Conservation (phyloP, 2,329 filamentous ascomycete species). For the Cladophialophora bantiana region DNA sequence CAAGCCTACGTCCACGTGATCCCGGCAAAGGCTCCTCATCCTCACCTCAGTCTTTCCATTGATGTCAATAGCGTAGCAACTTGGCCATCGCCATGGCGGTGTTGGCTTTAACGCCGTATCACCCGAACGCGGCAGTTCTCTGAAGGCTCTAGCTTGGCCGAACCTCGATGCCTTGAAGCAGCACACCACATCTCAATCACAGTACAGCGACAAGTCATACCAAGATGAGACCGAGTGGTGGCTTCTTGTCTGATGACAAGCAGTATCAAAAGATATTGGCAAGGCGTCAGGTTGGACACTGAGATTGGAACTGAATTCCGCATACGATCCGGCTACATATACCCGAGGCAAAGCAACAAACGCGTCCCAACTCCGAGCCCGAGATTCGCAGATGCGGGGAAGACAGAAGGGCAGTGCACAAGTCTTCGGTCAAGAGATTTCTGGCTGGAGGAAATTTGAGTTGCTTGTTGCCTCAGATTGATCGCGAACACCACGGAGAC, state of each 20-base stretch:
- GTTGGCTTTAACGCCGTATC: neutral
- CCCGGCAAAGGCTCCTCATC: too few species aligned
- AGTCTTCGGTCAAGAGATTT: neutral
- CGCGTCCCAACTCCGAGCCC: neutral
- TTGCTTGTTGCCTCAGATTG: neutral
- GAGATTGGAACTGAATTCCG: neutral
- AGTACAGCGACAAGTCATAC: neutral
- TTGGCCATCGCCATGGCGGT: too few species aligned
- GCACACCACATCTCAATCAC: neutral
- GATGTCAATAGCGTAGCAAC: too few species aligned
- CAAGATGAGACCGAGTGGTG: neutral
- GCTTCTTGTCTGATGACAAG: neutral
- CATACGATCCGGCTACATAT: neutral
- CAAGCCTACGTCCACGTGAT: too few species aligned
- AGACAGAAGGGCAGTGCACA: neutral
- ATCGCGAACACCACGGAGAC: neutral
- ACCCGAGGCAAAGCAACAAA: slow-evolving; percentile 1
- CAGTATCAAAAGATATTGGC: neutral
- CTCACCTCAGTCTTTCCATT: too few species aligned
- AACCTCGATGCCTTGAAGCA: neutral
- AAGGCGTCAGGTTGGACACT: neutral
- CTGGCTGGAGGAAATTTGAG: neutral
- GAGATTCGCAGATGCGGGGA: slow-evolving; percentile 1
- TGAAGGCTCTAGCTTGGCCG: neutral
- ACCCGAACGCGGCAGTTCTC: neutral